Conservation (phyloP, 2,329 filamentous ascomycete species). For the Botrytis aclada region DNA sequence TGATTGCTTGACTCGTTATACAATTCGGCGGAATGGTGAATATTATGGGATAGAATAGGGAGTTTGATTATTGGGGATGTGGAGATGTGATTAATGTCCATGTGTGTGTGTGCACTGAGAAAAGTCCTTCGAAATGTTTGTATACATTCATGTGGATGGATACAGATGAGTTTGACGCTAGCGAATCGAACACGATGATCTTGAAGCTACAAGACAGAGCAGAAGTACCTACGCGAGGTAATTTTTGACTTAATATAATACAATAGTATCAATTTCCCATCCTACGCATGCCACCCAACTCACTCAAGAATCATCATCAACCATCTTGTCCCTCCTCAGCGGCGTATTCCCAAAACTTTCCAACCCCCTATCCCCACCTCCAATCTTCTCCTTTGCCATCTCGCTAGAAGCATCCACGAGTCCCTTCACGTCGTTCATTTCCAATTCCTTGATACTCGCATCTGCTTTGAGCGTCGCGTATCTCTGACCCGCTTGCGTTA, state of each 20-base stretch:
- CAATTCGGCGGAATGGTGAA: not conserved
- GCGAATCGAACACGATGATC: not conserved
- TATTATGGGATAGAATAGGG: not conserved
- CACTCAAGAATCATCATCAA: constrained; percentile 30
- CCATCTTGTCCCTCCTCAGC: constrained; percentile 29
- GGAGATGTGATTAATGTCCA: not conserved
- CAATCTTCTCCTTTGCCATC: constrained; percentile 17
- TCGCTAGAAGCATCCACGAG: constrained; percentile 21
- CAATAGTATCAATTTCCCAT: not conserved
- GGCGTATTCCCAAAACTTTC: constrained; percentile 43
- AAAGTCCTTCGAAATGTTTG: not conserved
- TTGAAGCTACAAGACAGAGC: not conserved
- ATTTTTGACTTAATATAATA: too few relatives aligned
- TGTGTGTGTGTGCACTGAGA: not conserved
- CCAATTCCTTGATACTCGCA: constrained; percentile 35
- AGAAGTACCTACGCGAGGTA: not conserved
- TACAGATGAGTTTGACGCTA: not conserved
- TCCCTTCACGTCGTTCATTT: constrained; percentile 25
- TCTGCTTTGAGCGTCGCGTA: constrained; percentile 58
- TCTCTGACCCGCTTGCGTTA: constrained; percentile 76
- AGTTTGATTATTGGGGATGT: too few relatives aligned
- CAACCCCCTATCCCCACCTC: constrained; percentile 36
- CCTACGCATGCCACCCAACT: not conserved
- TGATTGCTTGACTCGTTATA: not conserved
- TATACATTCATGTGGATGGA: not conserved